Evolutionary conservation across 2,329 filamentous ascomycete genomes (phyloP).

Genomic region (Tolypocladium pustulatum): DNA sequence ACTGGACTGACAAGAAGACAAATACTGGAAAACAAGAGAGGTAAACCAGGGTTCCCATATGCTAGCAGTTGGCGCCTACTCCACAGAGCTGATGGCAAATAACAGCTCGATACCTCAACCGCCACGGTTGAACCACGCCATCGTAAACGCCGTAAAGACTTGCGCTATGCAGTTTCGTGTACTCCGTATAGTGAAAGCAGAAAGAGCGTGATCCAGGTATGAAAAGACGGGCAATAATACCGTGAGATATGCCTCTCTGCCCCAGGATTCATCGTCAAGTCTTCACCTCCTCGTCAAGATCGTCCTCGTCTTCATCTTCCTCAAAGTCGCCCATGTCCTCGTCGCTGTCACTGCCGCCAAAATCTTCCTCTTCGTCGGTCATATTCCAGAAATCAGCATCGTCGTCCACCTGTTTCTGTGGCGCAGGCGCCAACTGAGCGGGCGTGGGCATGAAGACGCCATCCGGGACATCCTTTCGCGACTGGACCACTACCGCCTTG

Average conservation of each 20-base stretch:
- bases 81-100: neutral
- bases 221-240: too few species aligned
- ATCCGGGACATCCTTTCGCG: slow-evolving; percentile 68
- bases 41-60: neutral
- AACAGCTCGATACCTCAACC: neutral
- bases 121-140: neutral
- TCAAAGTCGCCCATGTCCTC: slow-evolving; percentile 51
- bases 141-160: neutral
- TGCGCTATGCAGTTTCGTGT: slow-evolving; percentile 2
- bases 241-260: neutral
- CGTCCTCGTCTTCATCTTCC: slow-evolving; percentile 48
- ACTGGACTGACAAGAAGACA: neutral
- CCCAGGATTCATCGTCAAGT: neutral
- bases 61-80: neutral
- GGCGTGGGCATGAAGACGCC: slow-evolving; percentile 77
- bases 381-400: slow-evolving; percentile 79
- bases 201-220: too few species aligned
- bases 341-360: slow-evolving; percentile 63
- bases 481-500: slow-evolving; percentile 57
- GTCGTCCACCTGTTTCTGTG: slow-evolving; percentile 50
- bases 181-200: neutral
- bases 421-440: slow-evolving; percentile 47
- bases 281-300: slow-evolving; percentile 16
- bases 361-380: slow-evolving; percentile 66
- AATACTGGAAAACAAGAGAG: neutral